Evolutionary conservation across 1,284 basidiomycete genomes (phyloP), one percentile per base, ranked within the genome.

Genomic region (Cutaneotrichosporon sp.): DNA sequence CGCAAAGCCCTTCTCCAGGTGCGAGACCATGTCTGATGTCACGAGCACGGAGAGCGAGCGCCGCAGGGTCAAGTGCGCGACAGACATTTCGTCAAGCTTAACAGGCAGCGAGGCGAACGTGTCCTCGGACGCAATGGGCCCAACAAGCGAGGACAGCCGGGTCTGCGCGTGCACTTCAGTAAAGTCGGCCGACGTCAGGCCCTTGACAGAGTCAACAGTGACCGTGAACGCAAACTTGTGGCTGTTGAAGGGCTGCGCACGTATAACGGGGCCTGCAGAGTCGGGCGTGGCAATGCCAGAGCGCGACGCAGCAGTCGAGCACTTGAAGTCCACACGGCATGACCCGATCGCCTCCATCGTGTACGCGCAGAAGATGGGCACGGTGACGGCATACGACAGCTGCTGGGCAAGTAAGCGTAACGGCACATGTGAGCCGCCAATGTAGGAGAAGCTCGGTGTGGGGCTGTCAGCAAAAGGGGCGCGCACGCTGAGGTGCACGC

Each of bases 331-430:
- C 76, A 60, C 79, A 17, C 88, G 82, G 75, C 90, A 94, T 31
- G 88, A 90, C 0, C 92, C 92, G 58, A 96, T 90, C 3, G 90
- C 90, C 69, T 94, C 91, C 48, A 89, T 82, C 1, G 91, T 94
- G 68, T 92, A 93, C 41, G 87, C 83, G 67, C 89, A 93, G 67
- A 90, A 89, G 67, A 97, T 92, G 3, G 90, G 89, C 12, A 88
- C 82, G 1, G 80, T 81, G 22, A 83, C 84, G 2, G 80, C 80
- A 6, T 86, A 87, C 0, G 88, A 85, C n/a, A 89, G 76, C 48
- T 85, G 81, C 34, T 88, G 83, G 12, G 83, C 84, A 27, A 98
- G 79, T 5, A 91, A 85, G 0, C 85, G 82, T 24, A 98, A 80
- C 3, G 90, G 90, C 46, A 94, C 79, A 19, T 88, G 74, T 0